Evolutionary conservation across 2,329 filamentous ascomycete species (phyloP).

Genomic region (Trichoderma gracile): DNA sequence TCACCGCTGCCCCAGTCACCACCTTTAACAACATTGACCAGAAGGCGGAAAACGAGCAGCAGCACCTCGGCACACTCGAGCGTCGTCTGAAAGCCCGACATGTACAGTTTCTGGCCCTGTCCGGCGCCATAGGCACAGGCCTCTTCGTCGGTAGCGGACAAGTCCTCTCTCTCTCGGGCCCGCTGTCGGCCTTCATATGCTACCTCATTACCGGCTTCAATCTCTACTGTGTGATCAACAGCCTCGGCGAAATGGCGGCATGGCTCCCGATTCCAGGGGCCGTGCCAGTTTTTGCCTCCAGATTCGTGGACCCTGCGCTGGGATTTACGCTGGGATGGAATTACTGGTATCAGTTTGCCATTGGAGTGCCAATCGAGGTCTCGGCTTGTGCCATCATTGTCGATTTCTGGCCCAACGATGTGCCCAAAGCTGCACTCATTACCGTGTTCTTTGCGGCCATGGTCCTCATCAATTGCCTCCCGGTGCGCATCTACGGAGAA

Average conservation of each 20-base stretch:
- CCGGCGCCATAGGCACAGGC: constrained; percentile 47
- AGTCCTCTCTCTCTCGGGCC: constrained; percentile 45
- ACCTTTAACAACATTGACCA: constrained; percentile 9
- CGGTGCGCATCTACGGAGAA: constrained; percentile 53
- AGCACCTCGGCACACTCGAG: constrained; percentile 41
- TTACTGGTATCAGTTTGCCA: constrained; percentile 54
- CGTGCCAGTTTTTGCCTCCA: constrained; percentile 50
- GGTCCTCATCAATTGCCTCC: constrained; percentile 43
- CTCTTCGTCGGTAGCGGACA: constrained; percentile 49
- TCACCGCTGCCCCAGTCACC: constrained; percentile 7
- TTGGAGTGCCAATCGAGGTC: constrained; percentile 51
- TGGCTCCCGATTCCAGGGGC: constrained; percentile 61
- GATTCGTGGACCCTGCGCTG: constrained; percentile 48
- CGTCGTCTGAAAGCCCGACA: constrained; percentile 45
- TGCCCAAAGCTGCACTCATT: constrained; percentile 38
- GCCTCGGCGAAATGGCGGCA: constrained; percentile 60
- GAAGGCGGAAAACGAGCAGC: constrained; percentile 29
- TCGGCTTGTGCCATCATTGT: constrained; percentile 50
- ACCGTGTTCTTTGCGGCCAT: constrained; percentile 43
- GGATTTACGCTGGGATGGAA: constrained; percentile 54
- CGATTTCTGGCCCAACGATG: constrained; percentile 44
- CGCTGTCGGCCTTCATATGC: constrained; percentile 44
- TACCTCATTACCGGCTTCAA: constrained; percentile 49
- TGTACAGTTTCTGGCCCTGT: constrained; percentile 46
- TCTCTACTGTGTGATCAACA: constrained; percentile 50